phyloP scores from a whole-genome alignment of 139 green algal genomes.

The Micromonas pusilla region DNA sequence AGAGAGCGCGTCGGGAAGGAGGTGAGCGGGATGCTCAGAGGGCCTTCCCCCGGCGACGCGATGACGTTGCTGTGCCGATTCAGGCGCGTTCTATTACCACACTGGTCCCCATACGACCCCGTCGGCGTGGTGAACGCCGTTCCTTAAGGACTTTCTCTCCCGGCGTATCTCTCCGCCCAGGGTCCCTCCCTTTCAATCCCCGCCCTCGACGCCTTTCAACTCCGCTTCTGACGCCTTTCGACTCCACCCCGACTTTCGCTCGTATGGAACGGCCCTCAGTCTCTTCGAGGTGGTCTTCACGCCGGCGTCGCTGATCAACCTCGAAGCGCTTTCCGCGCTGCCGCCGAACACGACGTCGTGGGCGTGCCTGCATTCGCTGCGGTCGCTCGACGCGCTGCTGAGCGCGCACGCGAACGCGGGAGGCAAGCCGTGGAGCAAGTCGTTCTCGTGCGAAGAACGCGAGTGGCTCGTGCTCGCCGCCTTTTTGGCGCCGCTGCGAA shows the following conservation, averaged over 20 bases:
- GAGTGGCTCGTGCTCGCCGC: slow-evolving; percentile 6
- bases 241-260: no score
- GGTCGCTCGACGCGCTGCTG: background rate
- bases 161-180: no score
- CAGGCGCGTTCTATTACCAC: no score
- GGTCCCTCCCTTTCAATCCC: no score
- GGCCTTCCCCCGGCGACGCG: slow-evolving; percentile 16
- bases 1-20: slow-evolving; percentile 44
- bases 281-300: slow-evolving; percentile 21
- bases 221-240: no score
- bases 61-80: slow-evolving; percentile 16
- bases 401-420: background rate
- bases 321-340: background rate
- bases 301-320: background rate
- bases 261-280: no score
- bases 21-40: slow-evolving; percentile 36
- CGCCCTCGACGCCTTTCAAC: no score
- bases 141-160: no score
- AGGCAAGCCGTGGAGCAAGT: background rate
- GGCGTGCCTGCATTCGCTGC: background rate
- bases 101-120: no score
- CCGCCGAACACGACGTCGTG: background rate
- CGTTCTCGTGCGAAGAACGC: slow-evolving; percentile 2
- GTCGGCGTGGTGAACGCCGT: no score
- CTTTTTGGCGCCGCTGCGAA: background rate